These are phyloP conservation scores for Ogataea neopini DNA, from an alignment of 805 yeast species.

Conservation along the genomic window DNA sequence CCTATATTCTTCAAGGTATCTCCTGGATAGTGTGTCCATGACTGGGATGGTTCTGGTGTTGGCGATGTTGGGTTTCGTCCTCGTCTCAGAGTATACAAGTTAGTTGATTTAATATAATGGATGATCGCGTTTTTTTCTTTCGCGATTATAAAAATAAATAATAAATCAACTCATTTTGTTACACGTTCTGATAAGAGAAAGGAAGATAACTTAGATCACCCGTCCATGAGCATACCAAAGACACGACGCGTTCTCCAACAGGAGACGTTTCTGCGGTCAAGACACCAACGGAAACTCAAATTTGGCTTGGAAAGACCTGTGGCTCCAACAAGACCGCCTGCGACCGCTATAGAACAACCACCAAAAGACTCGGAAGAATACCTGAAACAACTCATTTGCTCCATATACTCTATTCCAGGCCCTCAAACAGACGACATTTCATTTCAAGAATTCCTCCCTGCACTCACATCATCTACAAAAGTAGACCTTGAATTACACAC, in stretches of 20 bases:
- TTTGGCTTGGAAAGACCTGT: background rate
- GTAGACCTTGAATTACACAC: slow-evolving; percentile 49
- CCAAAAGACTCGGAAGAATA: slow-evolving; percentile 30
- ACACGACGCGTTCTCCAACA: background rate
- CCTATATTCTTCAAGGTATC: slow-evolving; percentile 46
- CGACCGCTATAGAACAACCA: background rate
- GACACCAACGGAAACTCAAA: slow-evolving; percentile 1
- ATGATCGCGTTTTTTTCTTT: no score
- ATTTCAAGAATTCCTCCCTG: slow-evolving; percentile 35
- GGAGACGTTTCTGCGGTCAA: background rate
- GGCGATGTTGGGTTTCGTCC: no score
- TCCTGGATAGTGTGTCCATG: slow-evolving; percentile 16
- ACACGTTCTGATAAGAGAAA: background rate
- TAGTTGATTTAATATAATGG: no score
- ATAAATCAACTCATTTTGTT: background rate
- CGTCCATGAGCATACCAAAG: background rate
- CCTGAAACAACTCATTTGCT: slow-evolving; percentile 20
- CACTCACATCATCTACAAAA: slow-evolving; percentile 38
- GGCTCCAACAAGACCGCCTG: background rate
- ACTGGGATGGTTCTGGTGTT: background rate
- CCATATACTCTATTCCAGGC: slow-evolving; percentile 16
- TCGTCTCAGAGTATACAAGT: no score
- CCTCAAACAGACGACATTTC: slow-evolving; percentile 1
- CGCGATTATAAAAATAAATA: no score
- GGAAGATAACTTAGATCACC: no score